A percentile compares a stretch with the other conserved stretches of the same genome.
Conservation (phyloP, 1,284 basidiomycete genomes). For the Pascua sp. region DNA sequence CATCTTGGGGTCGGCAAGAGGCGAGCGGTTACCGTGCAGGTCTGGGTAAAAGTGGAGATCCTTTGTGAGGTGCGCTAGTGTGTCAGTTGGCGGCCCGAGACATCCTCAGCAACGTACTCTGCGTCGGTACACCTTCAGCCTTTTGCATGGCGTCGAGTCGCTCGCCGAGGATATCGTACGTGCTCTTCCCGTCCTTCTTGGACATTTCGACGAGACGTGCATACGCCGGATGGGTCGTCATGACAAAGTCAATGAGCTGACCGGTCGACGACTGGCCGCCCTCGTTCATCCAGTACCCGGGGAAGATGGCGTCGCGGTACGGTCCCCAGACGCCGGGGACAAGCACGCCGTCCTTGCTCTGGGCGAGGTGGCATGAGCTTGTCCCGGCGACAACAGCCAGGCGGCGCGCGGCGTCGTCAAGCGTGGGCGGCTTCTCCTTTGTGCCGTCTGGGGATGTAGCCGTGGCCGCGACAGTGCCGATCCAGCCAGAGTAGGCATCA, state of each 20-base stretch:
- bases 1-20: slow-evolving; percentile 91
- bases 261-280: slow-evolving; percentile 97
- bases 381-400: slow-evolving; percentile 94
- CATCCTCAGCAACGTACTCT: no score
- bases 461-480: slow-evolving; percentile 88
- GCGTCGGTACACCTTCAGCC: slow-evolving; percentile 59
- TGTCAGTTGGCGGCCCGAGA: no score
- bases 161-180: slow-evolving; percentile 65
- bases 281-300: slow-evolving; percentile 98
- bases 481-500: slow-evolving; percentile 99
- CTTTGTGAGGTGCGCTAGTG: slow-evolving; percentile 71
- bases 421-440: slow-evolving; percentile 52
- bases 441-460: slow-evolving; percentile 57
- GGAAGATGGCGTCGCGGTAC: slow-evolving; percentile 77
- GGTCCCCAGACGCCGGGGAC: slow-evolving; percentile 72
- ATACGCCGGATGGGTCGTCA: slow-evolving; percentile 87
- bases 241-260: slow-evolving; percentile 94
- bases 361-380: slow-evolving; percentile 90
- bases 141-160: slow-evolving; percentile 65
- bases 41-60: slow-evolving; percentile 94
- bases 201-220: slow-evolving; percentile 62
- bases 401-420: slow-evolving; percentile 73
- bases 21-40: slow-evolving; percentile 87
- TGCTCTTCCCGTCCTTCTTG: slow-evolving; percentile 49
- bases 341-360: slow-evolving; percentile 62